These are phyloP conservation scores for Trichoderma harzianum DNA, from an alignment of 2,329 filamentous ascomycete genomes.

Conservation along the genomic window DNA sequence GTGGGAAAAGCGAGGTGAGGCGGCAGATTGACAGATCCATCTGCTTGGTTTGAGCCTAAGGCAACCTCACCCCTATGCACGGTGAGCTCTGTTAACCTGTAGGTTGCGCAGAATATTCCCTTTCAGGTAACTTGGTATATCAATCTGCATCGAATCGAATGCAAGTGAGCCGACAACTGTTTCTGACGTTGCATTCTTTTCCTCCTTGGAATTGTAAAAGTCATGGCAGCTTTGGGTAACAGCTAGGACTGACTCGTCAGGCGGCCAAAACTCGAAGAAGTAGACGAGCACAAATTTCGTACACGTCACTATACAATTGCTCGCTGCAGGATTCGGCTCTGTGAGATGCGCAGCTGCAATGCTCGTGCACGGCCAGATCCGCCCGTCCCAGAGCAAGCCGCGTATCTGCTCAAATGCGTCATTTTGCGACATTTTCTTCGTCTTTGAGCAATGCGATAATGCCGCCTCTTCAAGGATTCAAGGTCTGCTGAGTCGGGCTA, in stretches of 20 bases:
- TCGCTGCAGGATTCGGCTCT: neutral
- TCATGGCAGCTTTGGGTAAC: neutral
- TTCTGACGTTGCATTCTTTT: neutral
- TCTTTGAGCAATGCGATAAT: neutral
- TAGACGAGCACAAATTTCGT: neutral
- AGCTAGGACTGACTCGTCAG: neutral
- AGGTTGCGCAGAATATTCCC: neutral
- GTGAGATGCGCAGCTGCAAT: too few relatives aligned
- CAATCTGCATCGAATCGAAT: neutral
- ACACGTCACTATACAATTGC: neutral
- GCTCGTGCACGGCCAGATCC: neutral
- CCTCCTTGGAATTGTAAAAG: neutral
- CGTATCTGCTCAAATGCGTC: neutral
- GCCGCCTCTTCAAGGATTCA: neutral
- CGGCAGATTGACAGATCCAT: slow-evolving; percentile 19
- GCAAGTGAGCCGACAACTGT: neutral
- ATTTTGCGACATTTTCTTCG: neutral
- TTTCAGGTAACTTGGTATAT: neutral
- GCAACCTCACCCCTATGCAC: slow-evolving; percentile 11
- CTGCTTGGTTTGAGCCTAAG: slow-evolving; percentile 17
- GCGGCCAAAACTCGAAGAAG: neutral
- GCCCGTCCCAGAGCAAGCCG: neutral
- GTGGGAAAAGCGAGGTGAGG: slow-evolving; percentile 6
- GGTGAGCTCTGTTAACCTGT: neutral
- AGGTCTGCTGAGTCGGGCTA: neutral